Evolutionary conservation across 768 basidiomycete species (phyloP).

Genomic region (Crucibulum laeve): DNA sequence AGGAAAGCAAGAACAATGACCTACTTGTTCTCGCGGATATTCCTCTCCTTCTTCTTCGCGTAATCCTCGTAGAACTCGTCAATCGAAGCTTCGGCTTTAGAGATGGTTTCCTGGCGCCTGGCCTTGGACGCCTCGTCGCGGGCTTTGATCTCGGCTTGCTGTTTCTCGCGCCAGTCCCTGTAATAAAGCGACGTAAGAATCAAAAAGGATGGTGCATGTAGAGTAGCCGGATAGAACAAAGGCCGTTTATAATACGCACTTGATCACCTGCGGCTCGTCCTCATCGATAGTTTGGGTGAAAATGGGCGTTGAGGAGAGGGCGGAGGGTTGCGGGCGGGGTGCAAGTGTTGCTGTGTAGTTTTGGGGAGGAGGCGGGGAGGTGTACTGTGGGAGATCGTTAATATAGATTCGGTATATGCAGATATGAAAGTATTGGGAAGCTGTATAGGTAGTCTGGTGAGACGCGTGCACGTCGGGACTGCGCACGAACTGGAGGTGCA

Average conservation of each 20-base stretch:
- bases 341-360: constrained; percentile 64
- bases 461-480: neutral
- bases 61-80: constrained; percentile 92
- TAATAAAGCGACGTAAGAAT: neutral
- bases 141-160: constrained; percentile 74
- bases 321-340: constrained; percentile 71
- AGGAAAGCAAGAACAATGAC: no score
- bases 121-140: constrained; percentile 79
- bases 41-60: constrained; percentile 81
- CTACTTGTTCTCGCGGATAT: constrained; percentile 96
- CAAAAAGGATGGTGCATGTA: neutral
- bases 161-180: constrained; percentile 87
- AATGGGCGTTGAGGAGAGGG: constrained; percentile 69
- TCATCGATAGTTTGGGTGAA: constrained; percentile 63
- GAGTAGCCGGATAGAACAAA: neutral
- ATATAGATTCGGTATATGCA: neutral
- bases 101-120: constrained; percentile 77
- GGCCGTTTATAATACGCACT: no score
- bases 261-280: constrained; percentile 85
- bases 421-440: neutral
- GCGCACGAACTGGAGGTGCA: constrained; percentile 1
- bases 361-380: constrained; percentile 29
- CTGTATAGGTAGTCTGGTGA: neutral
- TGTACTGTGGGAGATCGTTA: constrained; percentile 16
- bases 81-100: constrained; percentile 80